Conservation (phyloP, 192 early-diverging fungal species). For the Backusella sp. region DNA sequence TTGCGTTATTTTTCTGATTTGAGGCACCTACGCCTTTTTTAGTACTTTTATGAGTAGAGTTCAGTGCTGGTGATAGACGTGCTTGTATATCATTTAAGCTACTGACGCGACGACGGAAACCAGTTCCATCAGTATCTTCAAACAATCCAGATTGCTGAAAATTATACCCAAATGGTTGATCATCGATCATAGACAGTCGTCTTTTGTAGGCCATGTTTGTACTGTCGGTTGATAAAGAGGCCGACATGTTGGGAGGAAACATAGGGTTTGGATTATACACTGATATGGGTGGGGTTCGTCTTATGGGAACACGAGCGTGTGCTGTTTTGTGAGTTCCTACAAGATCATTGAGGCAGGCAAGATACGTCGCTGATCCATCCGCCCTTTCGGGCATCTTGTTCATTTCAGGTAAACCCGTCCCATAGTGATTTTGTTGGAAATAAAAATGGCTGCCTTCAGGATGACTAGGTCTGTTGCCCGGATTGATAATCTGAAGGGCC, state of each 20-base stretch:
- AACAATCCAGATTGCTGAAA: not conserved
- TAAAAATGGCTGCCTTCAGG: not conserved
- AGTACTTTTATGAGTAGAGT: not conserved
- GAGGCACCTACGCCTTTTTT: not conserved
- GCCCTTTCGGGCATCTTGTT: constrained; percentile 35
- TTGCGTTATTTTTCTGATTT: not conserved
- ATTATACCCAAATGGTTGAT: not conserved
- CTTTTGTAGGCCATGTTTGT: not conserved
- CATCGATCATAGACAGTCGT: constrained; percentile 2
- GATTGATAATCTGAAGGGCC: constrained; percentile 65
- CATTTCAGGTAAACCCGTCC: not conserved
- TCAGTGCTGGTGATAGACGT: not conserved
- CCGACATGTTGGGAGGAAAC: not conserved
- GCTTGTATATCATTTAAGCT: constrained; percentile 38
- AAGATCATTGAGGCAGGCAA: constrained; percentile 68
- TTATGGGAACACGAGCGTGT: constrained; percentile 43
- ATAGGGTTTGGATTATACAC: not conserved
- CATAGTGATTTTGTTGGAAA: constrained; percentile 27
- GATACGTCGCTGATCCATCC: constrained; percentile 44
- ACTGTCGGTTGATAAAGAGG: not conserved
- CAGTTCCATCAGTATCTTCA: not conserved
- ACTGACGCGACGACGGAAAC: constrained; percentile 47
- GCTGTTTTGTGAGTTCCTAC: constrained; percentile 63
- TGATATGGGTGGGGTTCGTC: constrained; percentile 12
- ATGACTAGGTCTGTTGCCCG: not conserved